These are phyloP conservation scores for Barnettozyma pratensis DNA, from an alignment of 805 yeast species.

Conservation along the genomic window DNA sequence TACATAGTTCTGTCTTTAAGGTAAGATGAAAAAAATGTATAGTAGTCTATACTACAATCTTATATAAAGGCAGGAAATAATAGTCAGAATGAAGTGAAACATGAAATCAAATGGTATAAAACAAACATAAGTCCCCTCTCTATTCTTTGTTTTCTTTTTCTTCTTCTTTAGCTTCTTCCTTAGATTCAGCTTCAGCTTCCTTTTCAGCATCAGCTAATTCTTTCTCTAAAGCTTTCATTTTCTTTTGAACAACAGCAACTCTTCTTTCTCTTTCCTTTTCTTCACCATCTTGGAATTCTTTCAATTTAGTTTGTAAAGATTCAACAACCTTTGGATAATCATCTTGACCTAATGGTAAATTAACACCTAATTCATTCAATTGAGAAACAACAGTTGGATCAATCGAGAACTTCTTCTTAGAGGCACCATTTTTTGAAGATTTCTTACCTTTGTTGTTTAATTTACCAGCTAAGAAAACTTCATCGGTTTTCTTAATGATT, in stretches of 20 bases:
- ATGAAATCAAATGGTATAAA: no score
- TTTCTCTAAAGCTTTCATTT: constrained; percentile 63
- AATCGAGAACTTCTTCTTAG: constrained; percentile 54
- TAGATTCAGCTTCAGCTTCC: constrained; percentile 16
- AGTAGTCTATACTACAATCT: no score
- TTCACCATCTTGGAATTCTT: constrained; percentile 64
- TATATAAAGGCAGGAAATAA: no score
- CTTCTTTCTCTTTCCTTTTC: constrained; percentile 76
- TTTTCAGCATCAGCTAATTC: constrained; percentile 43
- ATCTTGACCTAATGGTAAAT: constrained; percentile 72
- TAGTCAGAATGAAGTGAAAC: no score
- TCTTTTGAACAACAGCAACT: constrained; percentile 70
- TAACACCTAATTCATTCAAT: constrained; percentile 68
- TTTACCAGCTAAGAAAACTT: constrained; percentile 46
- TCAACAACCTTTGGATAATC: constrained; percentile 63
- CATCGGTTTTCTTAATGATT: constrained; percentile 58
- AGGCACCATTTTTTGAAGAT: constrained; percentile 29
- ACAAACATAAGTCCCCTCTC: no score
- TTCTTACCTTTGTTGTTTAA: constrained; percentile 54
- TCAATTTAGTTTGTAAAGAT: constrained; percentile 67
- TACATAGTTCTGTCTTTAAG: not conserved
- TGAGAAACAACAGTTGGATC: constrained; percentile 77
- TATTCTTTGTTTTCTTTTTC: no score
- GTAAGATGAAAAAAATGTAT: no score
- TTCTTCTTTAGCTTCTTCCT: not conserved